These are phyloP conservation scores for Sporothrix brasiliensis DNA, from an alignment of 2,329 filamentous ascomycete genomes.

Conservation along the genomic window DNA sequence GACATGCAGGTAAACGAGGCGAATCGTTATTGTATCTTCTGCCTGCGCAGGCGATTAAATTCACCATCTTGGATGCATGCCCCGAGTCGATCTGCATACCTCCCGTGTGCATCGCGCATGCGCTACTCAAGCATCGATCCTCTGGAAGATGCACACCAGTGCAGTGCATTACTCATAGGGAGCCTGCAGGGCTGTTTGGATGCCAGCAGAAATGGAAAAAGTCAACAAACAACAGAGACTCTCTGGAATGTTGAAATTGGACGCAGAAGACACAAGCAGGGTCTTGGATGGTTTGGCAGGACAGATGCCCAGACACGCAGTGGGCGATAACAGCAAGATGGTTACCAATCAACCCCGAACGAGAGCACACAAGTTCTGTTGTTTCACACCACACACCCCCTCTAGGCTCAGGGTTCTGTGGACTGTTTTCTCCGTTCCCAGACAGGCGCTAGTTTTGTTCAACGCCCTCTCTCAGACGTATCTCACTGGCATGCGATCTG, in stretches of 20 bases:
- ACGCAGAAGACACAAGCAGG: too few species aligned
- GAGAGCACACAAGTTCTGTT: too few species aligned
- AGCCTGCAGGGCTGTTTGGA: too few species aligned
- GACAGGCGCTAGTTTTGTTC: neutral
- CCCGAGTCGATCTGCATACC: neutral
- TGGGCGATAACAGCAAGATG: neutral
- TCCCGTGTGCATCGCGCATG: neutral
- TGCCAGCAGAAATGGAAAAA: too few species aligned
- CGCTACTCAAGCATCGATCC: neutral
- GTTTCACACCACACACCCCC: too few species aligned
- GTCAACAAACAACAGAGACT: too few species aligned
- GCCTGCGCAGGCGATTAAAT: neutral
- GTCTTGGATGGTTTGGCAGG: too few species aligned
- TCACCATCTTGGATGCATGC: neutral
- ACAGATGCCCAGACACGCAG: too few species aligned
- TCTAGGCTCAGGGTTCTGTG: neutral
- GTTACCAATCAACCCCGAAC: neutral
- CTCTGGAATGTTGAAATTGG: too few species aligned
- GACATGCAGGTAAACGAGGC: neutral
- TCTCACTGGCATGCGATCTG: constrained; percentile 16
- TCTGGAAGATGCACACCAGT: neutral
- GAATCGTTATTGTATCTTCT: neutral
- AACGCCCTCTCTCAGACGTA: neutral
- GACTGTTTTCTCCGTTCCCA: too few species aligned
- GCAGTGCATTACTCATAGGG: too few species aligned